These are phyloP conservation scores for Moniliophthora roreri DNA, from an alignment of 1,284 basidiomycete species.

Conservation along the genomic window DNA sequence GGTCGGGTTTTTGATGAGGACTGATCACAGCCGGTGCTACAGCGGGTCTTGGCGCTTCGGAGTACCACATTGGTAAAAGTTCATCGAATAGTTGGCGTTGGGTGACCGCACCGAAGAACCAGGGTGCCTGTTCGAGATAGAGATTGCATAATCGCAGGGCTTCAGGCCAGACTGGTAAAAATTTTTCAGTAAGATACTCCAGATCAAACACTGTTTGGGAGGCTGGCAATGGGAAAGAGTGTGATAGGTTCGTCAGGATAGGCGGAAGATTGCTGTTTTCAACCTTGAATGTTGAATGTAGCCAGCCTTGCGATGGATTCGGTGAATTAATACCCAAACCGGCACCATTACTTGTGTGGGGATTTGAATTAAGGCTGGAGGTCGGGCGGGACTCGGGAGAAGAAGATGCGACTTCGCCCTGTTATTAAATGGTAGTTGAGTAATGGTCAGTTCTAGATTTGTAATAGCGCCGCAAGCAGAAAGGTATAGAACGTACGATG, in stretches of 20 bases:
- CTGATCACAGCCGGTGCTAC: slow-evolving; percentile 1
- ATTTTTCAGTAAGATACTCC: slow-evolving; percentile 42
- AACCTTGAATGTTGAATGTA: slow-evolving; percentile 10
- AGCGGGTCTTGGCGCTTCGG: slow-evolving; percentile 40
- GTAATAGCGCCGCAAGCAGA: background rate
- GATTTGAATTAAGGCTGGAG: background rate
- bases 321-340: background rate
- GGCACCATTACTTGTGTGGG: background rate
- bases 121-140: slow-evolving; percentile 71
- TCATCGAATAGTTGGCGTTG: slow-evolving; percentile 61
- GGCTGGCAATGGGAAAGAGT: slow-evolving; percentile 52
- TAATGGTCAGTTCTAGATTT: slow-evolving; percentile 8
- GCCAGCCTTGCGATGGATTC: slow-evolving; percentile 7
- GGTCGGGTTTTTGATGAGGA: background rate
- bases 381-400: slow-evolving; percentile 13
- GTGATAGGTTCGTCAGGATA: slow-evolving; percentile 43
- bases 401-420: slow-evolving; percentile 36
- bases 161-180: slow-evolving; percentile 59
- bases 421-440: slow-evolving; percentile 6
- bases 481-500: slow-evolving; percentile 39
- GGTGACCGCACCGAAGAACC: slow-evolving; percentile 74
- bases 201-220: slow-evolving; percentile 37
- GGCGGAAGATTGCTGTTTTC: slow-evolving; percentile 21
- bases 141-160: slow-evolving; percentile 55
- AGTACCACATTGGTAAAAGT: slow-evolving; percentile 64